These are phyloP conservation scores for Cyberlindnera japonica DNA, from an alignment of 805 yeast species.

Conservation along the genomic window DNA sequence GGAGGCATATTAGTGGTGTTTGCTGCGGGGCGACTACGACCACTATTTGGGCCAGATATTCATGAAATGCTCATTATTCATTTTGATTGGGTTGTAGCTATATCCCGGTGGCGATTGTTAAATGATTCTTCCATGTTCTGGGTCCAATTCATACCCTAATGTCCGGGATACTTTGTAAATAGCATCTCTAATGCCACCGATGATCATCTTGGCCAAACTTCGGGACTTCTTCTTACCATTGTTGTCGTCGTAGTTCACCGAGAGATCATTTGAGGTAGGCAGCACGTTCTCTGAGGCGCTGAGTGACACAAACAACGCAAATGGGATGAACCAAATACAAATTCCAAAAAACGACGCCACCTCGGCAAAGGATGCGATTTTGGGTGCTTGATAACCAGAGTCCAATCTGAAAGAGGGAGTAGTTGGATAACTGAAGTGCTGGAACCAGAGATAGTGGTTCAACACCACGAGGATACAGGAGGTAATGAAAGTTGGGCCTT, in stretches of 20 bases:
- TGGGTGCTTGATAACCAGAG: slow-evolving; percentile 58
- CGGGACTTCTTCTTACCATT: slow-evolving; percentile 40
- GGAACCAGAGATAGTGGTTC: slow-evolving; percentile 90
- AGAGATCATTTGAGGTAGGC: slow-evolving; percentile 45
- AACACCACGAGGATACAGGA: slow-evolving; percentile 70
- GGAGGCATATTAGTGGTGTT: too few relatives aligned
- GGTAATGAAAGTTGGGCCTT: slow-evolving; percentile 64
- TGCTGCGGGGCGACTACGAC: too few relatives aligned
- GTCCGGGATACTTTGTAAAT: slow-evolving; percentile 44
- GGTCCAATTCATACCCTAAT: slow-evolving; percentile 66
- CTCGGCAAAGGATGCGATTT: slow-evolving; percentile 78
- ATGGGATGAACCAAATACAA: slow-evolving; percentile 92
- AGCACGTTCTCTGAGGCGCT: slow-evolving; percentile 88
- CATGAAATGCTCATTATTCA: background rate
- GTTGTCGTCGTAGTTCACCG: slow-evolving; percentile 26
- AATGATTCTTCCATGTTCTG: slow-evolving; percentile 47
- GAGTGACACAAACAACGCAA: slow-evolving; percentile 83
- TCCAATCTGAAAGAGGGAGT: slow-evolving; percentile 64
- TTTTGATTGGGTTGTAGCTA: background rate
- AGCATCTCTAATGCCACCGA: slow-evolving; percentile 47
- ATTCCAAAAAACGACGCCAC: slow-evolving; percentile 94
- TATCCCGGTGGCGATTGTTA: slow-evolving; percentile 11
- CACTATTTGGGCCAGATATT: too few relatives aligned
- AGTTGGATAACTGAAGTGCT: slow-evolving; percentile 65
- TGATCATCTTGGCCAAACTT: slow-evolving; percentile 67